Percentiles rank a stretch among this genome's conserved stretches.
phyloP scores from a whole-genome alignment of 768 basidiomycete species.

The Termitomyces eurrhizus region DNA sequence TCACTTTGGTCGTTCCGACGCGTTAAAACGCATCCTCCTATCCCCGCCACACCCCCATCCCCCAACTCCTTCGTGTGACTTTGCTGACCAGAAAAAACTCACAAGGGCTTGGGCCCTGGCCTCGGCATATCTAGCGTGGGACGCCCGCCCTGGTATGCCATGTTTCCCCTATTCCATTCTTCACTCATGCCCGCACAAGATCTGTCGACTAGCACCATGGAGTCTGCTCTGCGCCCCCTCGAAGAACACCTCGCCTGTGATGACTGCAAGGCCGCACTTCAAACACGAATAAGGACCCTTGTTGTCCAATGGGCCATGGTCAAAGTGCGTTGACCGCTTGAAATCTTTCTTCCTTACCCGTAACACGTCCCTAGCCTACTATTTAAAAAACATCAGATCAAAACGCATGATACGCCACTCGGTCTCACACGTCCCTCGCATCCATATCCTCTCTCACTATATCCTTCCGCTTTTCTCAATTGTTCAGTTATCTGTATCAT shows the following conservation, averaged over 20 bases:
- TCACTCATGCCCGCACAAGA: conserved; percentile 36
- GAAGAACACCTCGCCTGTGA: conserved; percentile 68
- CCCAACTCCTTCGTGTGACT: conserved; percentile 67
- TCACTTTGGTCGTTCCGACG: conserved; percentile 79
- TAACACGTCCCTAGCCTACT: not conserved
- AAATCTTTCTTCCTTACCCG: not conserved
- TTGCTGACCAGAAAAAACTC: conserved; percentile 72
- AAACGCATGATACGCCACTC: not conserved
- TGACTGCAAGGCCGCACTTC: conserved; percentile 58
- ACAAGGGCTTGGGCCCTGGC: conserved; percentile 82
- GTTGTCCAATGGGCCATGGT: conserved; percentile 76
- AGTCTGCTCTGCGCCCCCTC: conserved; percentile 66
- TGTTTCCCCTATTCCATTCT: conserved; percentile 4
- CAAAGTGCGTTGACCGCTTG: conserved; percentile 43
- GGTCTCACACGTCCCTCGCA: not conserved
- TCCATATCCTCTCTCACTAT: not conserved
- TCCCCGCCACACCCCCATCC: conserved; percentile 74
- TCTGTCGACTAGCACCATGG: conserved; percentile 68
- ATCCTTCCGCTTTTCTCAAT: not conserved
- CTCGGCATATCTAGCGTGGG: conserved; percentile 81
- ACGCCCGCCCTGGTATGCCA: conserved; percentile 67
- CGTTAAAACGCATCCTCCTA: conserved; percentile 72
- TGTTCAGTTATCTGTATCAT: conserved; percentile 1
- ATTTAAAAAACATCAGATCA: conserved; percentile 30
- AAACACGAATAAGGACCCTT: conserved; percentile 64